Evolutionary conservation across 345 rosid species (phyloP), one percentile per base, ranked within the genome.

Genomic region (Theobroma cacao): DNA sequence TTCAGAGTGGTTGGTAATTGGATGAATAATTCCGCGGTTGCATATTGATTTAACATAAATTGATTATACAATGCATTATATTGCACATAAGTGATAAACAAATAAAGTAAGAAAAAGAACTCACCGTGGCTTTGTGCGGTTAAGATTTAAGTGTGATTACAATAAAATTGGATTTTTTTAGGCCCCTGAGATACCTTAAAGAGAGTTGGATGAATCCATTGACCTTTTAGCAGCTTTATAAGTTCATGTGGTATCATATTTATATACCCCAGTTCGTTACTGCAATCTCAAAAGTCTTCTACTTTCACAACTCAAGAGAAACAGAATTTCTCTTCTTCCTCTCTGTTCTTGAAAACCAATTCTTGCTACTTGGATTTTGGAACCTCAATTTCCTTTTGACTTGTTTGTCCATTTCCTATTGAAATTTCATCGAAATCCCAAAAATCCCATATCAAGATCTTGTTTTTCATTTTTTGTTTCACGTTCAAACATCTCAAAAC

Each of bases 401-500:
- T 31, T 33, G 58, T 75, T 61, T 47, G 34, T 75, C 43, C 71
- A 6, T 13, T 62, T 63, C 58, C 58, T 73, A 13, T 34, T 2
- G 26, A 60, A 12, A 18, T 26, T 61, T 75, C 70, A 43, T 45
- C 59, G 56, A 75, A 75, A 75, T 40, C 66, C 65, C 62, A 72
- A 52, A 68, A 72, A 72, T 50, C 75, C 48, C 53, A 74, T n/a
- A n/a, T 40, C 9, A 3, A 47, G 48, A 50, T 3, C 48, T 31
- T 31, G 28, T 52, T 22, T 52, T 33, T 24, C 9, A 8, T 18
- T 40, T 10, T 74, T 26, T 52, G 53, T 13, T 56, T 24, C 8
- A 14, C 56, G 40, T 69, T 69, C 76, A 73, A 55, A 56, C 64
- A n/a, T 56, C 76, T 56, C 62, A 72, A 33, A 31, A 50, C 61